A percentile compares a stretch with the other conserved stretches of the same genome.
These are phyloP conservation scores for Hydrangea macrophylla DNA, from an alignment of 148 eudicot genomes.

Conservation along the genomic window DNA sequence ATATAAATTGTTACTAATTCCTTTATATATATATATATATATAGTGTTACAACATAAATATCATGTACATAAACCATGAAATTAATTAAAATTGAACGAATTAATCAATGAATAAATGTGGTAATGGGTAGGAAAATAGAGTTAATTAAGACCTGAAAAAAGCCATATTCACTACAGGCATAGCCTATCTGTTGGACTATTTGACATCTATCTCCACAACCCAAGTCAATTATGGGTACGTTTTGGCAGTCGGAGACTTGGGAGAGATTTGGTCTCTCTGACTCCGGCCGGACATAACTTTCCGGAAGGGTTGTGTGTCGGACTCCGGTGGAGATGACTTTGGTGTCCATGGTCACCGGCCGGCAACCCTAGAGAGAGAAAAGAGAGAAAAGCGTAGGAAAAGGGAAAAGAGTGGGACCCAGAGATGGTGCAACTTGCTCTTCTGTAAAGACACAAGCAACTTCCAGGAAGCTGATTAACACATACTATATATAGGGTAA, in stretches of 20 bases:
- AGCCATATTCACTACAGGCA: slow-evolving; percentile 47
- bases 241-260: slow-evolving; percentile 39
- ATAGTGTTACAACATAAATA: no score
- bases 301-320: slow-evolving; percentile 34
- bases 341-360: slow-evolving; percentile 26
- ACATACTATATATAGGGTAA: no score
- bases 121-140: neutral
- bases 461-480: no score
- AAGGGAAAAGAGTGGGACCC: no score
- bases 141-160: slow-evolving; percentile 43
- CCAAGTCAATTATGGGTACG: slow-evolving; percentile 54
- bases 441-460: no score
- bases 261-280: slow-evolving; percentile 47
- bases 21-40: neutral
- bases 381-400: neutral
- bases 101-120: no score
- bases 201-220: slow-evolving; percentile 13
- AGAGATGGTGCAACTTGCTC: no score
- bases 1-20: no score
- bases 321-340: slow-evolving; percentile 44
- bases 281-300: slow-evolving; percentile 50
- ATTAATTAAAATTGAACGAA: no score
- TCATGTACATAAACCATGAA: no score
- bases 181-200: slow-evolving; percentile 31
- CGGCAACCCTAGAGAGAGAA: neutral